phyloP scores from a whole-genome alignment of 2,329 filamentous ascomycete genomes.

The Leptographium wingfieldii region DNA sequence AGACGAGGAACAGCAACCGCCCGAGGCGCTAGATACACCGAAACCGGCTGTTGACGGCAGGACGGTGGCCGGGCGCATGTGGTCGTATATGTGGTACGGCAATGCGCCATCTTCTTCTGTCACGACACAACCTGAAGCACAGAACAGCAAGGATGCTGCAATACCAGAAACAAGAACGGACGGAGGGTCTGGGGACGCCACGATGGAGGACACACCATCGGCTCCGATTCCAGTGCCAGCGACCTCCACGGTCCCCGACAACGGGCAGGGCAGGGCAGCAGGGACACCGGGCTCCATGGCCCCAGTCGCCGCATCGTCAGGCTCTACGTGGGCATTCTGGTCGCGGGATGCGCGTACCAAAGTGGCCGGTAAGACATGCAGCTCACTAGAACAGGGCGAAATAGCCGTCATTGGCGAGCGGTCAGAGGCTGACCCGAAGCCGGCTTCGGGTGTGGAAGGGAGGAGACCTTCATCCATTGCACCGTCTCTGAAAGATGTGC shows the following conservation, averaged over 20 bases:
- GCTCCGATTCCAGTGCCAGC: constrained; percentile 13
- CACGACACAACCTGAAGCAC: constrained; percentile 1
- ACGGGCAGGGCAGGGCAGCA: background rate
- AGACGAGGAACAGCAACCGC: constrained; percentile 2
- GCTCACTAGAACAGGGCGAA: constrained; percentile 29
- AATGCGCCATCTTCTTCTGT: background rate
- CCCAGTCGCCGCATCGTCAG: constrained; percentile 29
- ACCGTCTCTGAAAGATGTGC: constrained; percentile 20
- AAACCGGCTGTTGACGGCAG: constrained; percentile 7
- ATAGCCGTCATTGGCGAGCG: constrained; percentile 45
- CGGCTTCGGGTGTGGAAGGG: constrained; percentile 31
- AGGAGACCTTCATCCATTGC: constrained; percentile 24
- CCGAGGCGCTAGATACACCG: background rate
- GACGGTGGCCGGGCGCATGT: constrained; percentile 9
- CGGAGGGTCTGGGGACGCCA: constrained; percentile 26
- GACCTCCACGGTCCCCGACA: constrained; percentile 7
- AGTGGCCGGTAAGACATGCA: constrained; percentile 17
- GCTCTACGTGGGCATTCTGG: constrained; percentile 74
- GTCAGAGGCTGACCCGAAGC: constrained; percentile 41
- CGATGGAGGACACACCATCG: constrained; percentile 27
- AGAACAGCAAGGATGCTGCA: constrained; percentile 5
- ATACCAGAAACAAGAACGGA: constrained; percentile 4
- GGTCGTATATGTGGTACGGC: constrained; percentile 22
- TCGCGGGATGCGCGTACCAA: constrained; percentile 42
- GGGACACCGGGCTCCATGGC: constrained; percentile 12